phyloP scores from a whole-genome alignment of 2,329 filamentous ascomycete genomes.

The Hypoxylon sp. region DNA sequence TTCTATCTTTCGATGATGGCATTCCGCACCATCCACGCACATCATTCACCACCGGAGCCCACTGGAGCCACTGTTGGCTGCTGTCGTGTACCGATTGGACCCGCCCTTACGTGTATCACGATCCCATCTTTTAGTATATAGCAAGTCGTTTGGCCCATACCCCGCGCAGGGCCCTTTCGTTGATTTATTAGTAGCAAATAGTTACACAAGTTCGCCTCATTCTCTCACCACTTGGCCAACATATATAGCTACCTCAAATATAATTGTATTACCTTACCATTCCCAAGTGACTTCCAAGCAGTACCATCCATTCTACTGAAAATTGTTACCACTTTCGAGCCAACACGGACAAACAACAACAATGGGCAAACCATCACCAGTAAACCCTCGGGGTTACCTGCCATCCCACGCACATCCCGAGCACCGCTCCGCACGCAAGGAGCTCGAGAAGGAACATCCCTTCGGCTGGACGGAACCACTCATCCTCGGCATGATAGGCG shows the following conservation, averaged over 20 bases:
- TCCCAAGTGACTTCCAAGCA: background rate
- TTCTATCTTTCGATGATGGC: conserved; percentile 35
- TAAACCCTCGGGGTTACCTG: conserved; percentile 37
- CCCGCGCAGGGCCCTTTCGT: background rate
- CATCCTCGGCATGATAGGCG: conserved; percentile 47
- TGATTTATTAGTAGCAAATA: background rate
- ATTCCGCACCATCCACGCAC: conserved; percentile 27
- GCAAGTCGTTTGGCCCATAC: background rate
- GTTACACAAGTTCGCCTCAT: background rate
- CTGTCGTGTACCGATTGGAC: conserved; percentile 14
- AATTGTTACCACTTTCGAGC: background rate
- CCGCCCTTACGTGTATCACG: conserved; percentile 26
- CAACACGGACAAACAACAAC: background rate
- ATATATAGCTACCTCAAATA: background rate
- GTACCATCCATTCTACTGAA: background rate
- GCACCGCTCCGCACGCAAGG: conserved; percentile 53
- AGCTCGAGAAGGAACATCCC: conserved; percentile 55
- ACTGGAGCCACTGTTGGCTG: conserved; percentile 10
- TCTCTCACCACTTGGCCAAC: background rate
- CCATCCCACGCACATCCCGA: conserved; percentile 56
- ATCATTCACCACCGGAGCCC: conserved; percentile 4
- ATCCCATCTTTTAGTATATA: conserved; percentile 18
- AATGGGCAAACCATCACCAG: conserved; percentile 35
- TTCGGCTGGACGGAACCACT: conserved; percentile 56
- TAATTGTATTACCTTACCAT: background rate